These are phyloP conservation scores for Ophiostoma sp. DNA, from an alignment of 2,329 filamentous ascomycete species.

Conservation along the genomic window DNA sequence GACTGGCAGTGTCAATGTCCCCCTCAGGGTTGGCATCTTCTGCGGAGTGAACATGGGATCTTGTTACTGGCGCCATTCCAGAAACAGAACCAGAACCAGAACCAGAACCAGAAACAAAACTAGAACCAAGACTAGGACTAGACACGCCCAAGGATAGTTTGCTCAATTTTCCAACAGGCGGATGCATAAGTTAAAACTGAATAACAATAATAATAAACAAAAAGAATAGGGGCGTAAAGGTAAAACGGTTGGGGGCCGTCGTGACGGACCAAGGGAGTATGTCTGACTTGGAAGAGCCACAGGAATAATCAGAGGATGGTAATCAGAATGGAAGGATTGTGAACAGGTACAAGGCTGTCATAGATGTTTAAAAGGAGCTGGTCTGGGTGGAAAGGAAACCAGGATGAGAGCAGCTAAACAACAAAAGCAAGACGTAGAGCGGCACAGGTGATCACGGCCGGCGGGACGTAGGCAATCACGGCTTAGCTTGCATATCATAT, in stretches of 20 bases:
- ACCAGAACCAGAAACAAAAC: background rate
- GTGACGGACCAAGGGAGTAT: background rate
- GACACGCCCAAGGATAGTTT: constrained; percentile 21
- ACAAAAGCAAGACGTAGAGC: background rate
- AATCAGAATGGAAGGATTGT: too few relatives aligned
- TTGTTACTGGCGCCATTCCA: constrained; percentile 25
- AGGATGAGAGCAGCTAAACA: background rate
- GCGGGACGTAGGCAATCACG: background rate
- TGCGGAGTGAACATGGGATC: constrained; percentile 17
- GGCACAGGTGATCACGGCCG: constrained; percentile 2
- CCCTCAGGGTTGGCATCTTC: background rate
- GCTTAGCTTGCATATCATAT: background rate
- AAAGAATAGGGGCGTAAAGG: background rate
- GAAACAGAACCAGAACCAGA: background rate
- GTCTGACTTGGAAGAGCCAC: background rate
- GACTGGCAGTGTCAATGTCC: too few relatives aligned
- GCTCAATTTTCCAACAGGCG: constrained; percentile 19
- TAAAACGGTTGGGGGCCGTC: constrained; percentile 10
- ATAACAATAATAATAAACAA: background rate
- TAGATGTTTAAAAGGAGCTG: background rate
- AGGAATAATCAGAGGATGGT: too few relatives aligned
- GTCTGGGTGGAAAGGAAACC: background rate
- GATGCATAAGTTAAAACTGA: constrained; percentile 19
- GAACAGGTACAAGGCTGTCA: too few relatives aligned
- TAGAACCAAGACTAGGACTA: background rate